These are phyloP conservation scores for Eragrostis tef DNA, from an alignment of 202 grass and related monocot genomes.

Conservation along the genomic window DNA sequence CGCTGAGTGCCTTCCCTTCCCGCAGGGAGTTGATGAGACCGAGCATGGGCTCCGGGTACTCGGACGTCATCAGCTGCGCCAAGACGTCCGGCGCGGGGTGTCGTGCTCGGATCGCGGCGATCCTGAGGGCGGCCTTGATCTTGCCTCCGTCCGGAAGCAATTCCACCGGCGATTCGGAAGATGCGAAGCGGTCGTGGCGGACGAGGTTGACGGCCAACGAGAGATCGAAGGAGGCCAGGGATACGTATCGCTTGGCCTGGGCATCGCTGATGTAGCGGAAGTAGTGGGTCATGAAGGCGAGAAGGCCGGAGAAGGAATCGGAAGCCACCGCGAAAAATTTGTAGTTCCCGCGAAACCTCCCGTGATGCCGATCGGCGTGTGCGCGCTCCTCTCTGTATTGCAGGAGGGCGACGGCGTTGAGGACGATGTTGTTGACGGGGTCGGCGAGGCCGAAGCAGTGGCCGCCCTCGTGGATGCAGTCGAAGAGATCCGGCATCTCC, in stretches of 20 bases:
- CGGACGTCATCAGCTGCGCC: neutral
- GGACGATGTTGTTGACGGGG: too few species aligned
- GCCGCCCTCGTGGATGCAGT: too few species aligned
- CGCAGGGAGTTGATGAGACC: neutral
- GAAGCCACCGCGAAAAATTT: too few species aligned
- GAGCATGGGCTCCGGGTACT: neutral
- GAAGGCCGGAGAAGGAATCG: too few species aligned
- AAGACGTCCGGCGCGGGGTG: neutral
- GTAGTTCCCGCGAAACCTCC: too few species aligned
- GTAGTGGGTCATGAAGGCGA: constrained; percentile 6
- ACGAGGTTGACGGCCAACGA: neutral
- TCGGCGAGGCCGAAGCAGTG: too few species aligned
- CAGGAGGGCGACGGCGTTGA: too few species aligned
- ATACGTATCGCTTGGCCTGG: neutral
- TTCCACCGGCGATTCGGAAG: too few species aligned
- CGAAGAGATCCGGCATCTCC: too few species aligned
- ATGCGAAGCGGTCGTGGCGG: neutral
- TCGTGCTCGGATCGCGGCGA: neutral
- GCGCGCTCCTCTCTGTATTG: too few species aligned
- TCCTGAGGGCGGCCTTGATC: neutral
- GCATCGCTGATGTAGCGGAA: neutral
- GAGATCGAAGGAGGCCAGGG: neutral
- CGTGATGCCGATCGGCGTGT: too few species aligned
- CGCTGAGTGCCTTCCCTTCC: neutral
- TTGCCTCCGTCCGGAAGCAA: neutral